Evolutionary conservation across 371 early-diverging fungal species (phyloP), one percentile per base, ranked within the genome.

Genomic region (Rhizopus arrhizus): DNA sequence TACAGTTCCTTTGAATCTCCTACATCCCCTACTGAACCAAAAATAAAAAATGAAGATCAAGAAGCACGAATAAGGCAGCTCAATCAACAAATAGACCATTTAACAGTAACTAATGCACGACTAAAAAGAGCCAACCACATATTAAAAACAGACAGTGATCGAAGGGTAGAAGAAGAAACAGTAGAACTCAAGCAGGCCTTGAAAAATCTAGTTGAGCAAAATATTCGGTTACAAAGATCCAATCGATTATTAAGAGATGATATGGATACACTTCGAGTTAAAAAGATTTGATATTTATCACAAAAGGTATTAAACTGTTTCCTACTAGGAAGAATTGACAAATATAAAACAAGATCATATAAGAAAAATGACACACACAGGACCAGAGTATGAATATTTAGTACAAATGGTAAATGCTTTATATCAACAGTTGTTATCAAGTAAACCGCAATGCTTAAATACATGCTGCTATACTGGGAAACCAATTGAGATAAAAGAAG

Each of bases 351-450:
- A 70, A 31, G 75, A 77, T 42, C 72, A 69, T 33, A 67, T 77
- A 31, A 57, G 65, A 33, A 66, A 72, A 49, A 75, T 75, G 69
- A 73, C 69, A 51, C 56, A 65, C 36, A 69, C 75, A 32, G 78
- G 81, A 31, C 81, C 81, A 42, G 81, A 80, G 58, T 80, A 80
- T 52, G 78, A 80, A 61, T 80, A 80, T 56, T 62, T 80, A n/a
- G 81, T 80, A 10, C 81, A 80, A 65, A 74, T 77, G 45, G 65
- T 80, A 28, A 64, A 80, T 55, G 40, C 77, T 35, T 53, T 80
- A 28, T 72, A 80, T 64, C 62, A 70, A 61, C 81, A 79, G 62
- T 66, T 74, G 58, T 31, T 77, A 12, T 63, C 73, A 36, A 77
- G 73, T 32, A 62, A 73, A 49, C 35, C 73, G 13, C 53, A 62